Percentiles rank a stretch among this genome's conserved stretches.
Evolutionary conservation across 108 stramenopile genomes (phyloP).

Genomic region (Schizochytrium sp.): DNA sequence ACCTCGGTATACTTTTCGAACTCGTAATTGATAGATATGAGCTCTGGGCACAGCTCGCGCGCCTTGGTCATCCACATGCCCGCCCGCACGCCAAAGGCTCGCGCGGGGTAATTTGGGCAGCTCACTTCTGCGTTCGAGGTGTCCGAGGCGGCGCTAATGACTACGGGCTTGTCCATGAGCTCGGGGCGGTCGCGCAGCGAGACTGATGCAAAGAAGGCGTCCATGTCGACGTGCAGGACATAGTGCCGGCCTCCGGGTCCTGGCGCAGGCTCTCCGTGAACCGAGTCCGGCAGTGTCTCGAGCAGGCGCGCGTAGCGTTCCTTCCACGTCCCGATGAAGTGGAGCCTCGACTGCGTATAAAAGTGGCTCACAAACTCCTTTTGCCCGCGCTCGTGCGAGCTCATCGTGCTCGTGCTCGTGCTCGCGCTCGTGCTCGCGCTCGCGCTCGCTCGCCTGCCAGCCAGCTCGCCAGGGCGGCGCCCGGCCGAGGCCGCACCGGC

Average conservation of each 20-base stretch:
- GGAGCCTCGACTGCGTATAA: not conserved
- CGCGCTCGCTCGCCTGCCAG: too few species aligned
- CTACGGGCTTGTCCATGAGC: conserved; percentile 32
- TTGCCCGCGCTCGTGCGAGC: conserved; percentile 14
- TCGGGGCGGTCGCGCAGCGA: conserved; percentile 28
- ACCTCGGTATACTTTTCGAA: conserved; percentile 37
- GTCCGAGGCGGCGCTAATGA: conserved; percentile 25
- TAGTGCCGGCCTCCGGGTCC: not conserved
- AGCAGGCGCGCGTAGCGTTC: not conserved
- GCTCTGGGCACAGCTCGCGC: conserved; percentile 35
- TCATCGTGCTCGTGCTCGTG: not conserved
- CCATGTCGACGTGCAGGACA: conserved; percentile 52
- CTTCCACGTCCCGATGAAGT: not conserved
- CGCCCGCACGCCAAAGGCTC: conserved; percentile 34
- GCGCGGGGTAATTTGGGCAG: conserved; percentile 44
- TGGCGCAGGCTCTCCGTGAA: not conserved
- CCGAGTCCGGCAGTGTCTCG: not conserved
- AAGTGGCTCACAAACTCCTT: not conserved
- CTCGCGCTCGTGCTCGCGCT: too few species aligned
- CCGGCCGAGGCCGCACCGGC: too few species aligned
- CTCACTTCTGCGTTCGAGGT: conserved; percentile 26
- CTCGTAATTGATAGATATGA: conserved; percentile 41
- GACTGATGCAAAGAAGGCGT: conserved; percentile 52
- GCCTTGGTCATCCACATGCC: conserved; percentile 46
- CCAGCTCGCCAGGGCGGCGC: too few species aligned